A percentile compares a stretch with the other conserved stretches of the same genome.
phyloP scores from a whole-genome alignment of 2,329 filamentous ascomycete species.

The Zarea fungicola region DNA sequence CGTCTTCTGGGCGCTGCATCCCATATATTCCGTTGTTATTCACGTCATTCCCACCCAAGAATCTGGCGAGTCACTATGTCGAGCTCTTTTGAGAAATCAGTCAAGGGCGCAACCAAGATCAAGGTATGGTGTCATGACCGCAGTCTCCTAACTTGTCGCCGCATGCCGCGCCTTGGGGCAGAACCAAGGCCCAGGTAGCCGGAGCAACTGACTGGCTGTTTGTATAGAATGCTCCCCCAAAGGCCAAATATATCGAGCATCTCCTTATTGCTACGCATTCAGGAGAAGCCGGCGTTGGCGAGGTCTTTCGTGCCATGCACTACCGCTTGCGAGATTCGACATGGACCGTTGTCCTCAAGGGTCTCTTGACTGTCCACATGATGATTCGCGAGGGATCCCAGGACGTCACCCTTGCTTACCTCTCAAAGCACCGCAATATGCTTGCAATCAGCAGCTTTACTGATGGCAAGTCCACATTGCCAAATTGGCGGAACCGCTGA shows the following conservation, averaged over 20 bases:
- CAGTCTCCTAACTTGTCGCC: not conserved
- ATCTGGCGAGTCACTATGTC: constrained; percentile 50
- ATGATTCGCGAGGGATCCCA: constrained; percentile 95
- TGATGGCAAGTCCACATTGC: constrained; percentile 60
- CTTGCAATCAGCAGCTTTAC: constrained; percentile 87
- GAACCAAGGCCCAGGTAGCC: not conserved
- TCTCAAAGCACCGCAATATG: constrained; percentile 75
- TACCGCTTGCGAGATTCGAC: constrained; percentile 88
- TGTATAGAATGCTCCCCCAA: constrained; percentile 79
- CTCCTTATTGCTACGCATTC: constrained; percentile 93
- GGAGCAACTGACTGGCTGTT: constrained; percentile 1
- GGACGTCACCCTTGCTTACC: constrained; percentile 79
- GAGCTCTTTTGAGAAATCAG: constrained; percentile 95
- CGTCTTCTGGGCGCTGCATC: constrained; percentile 8
- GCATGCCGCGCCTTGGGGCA: constrained; percentile 1
- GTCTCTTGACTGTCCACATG: constrained; percentile 87
- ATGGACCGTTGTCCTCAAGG: constrained; percentile 99
- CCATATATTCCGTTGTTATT: not conserved
- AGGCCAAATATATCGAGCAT: constrained; percentile 99
- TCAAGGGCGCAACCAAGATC: constrained; percentile 97
- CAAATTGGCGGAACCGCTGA: not conserved
- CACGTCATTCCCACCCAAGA: constrained; percentile 15
- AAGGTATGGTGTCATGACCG: constrained; percentile 53
- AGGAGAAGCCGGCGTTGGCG: constrained; percentile 88
- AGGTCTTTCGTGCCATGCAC: constrained; percentile 90